Conservation (phyloP, 345 rosid species). For the Microthlaspi erraticum region DNA sequence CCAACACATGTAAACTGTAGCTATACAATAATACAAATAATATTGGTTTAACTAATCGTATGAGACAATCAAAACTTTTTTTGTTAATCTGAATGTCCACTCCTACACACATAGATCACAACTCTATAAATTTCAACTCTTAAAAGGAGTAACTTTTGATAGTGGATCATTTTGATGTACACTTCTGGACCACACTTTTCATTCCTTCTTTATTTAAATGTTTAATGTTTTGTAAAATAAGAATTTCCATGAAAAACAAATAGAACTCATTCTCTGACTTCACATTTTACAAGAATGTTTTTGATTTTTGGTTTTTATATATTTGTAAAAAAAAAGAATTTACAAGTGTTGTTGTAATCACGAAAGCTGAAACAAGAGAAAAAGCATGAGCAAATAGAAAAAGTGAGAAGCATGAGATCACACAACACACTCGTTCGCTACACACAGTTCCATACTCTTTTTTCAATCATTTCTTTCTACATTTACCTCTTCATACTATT, state of each 20-base stretch:
- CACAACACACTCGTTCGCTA: slow-evolving; percentile 21
- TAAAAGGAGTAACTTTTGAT: background rate
- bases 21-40: background rate
- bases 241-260: slow-evolving; percentile 2
- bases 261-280: slow-evolving; percentile 32
- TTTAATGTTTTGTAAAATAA: slow-evolving; percentile 10
- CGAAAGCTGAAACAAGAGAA: slow-evolving; percentile 40
- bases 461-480: slow-evolving; percentile 36
- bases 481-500: slow-evolving; percentile 1
- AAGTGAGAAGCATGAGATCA: slow-evolving; percentile 34
- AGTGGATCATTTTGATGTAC: slow-evolving; percentile 24
- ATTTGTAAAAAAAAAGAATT: background rate
- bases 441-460: slow-evolving; percentile 13
- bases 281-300: slow-evolving; percentile 30
- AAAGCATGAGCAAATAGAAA: slow-evolving; percentile 36
- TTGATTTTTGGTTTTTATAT: slow-evolving; percentile 4
- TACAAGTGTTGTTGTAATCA: slow-evolving; percentile 43
- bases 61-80: background rate
- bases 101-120: background rate
- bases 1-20: background rate
- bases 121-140: slow-evolving; percentile 3
- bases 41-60: background rate
- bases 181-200: slow-evolving; percentile 30
- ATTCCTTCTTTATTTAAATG: slow-evolving; percentile 29
- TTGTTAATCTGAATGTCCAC: background rate